phyloP scores from a whole-genome alignment of 2,329 filamentous ascomycete species.

The Byssochlamys sp. region DNA sequence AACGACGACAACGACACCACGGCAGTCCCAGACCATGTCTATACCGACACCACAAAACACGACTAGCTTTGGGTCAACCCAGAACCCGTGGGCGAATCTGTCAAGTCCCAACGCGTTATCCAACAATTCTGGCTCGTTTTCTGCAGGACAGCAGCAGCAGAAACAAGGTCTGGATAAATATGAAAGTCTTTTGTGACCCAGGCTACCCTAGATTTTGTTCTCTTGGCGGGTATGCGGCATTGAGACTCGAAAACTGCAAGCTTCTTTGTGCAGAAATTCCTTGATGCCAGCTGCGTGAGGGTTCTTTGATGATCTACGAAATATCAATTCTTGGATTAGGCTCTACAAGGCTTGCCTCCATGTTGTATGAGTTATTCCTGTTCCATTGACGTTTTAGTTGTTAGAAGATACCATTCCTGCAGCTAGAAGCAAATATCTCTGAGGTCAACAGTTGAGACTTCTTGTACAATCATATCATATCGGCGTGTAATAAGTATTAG shows the following conservation, averaged over 20 bases:
- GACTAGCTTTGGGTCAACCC: conserved; percentile 12
- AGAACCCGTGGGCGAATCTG: conserved; percentile 9
- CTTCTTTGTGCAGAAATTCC: not conserved
- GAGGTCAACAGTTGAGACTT: not conserved
- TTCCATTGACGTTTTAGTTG: not conserved
- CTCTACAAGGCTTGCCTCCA: not conserved
- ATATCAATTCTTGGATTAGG: not conserved
- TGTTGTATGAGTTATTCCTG: not conserved
- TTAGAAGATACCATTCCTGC: not conserved
- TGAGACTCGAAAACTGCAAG: not conserved
- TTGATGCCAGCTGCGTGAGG: not conserved
- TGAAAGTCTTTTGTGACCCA: conserved; percentile 43
- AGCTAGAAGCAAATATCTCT: not conserved
- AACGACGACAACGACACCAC: conserved; percentile 11
- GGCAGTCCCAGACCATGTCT: conserved; percentile 3
- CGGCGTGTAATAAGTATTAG: too few species aligned
- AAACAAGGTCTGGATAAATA: conserved; percentile 45
- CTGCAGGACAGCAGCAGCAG: conserved; percentile 13
- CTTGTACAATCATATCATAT: not conserved
- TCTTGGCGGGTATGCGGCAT: not conserved
- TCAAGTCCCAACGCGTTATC: conserved; percentile 15
- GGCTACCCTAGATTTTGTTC: not conserved
- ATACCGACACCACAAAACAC: conserved; percentile 9
- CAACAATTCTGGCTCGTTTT: conserved; percentile 14
- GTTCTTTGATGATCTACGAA: not conserved